Evolutionary conservation across 2,329 filamentous ascomycete species (phyloP).

Genomic region (Diaporthe longicolla): DNA sequence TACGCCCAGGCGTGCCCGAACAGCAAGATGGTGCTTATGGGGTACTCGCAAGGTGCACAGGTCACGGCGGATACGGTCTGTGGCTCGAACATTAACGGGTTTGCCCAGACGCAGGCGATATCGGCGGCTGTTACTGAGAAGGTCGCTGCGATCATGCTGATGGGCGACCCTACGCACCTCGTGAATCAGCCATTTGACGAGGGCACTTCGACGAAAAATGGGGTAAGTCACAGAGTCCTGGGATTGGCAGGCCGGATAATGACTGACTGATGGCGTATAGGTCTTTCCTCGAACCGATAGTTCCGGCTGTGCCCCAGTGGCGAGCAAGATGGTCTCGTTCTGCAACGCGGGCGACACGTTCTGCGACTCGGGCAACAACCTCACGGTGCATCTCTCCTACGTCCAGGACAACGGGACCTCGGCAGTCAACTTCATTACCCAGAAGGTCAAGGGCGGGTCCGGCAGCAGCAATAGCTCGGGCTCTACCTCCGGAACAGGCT

Average conservation of each 20-base stretch:
- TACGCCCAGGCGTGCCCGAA: conserved; percentile 45
- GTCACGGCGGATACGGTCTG: conserved; percentile 47
- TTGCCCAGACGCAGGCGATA: conserved; percentile 40
- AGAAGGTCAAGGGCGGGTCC: conserved; percentile 43
- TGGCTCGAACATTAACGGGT: conserved; percentile 42
- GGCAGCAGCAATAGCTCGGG: conserved; percentile 13
- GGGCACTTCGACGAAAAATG: conserved; percentile 45
- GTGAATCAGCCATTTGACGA: conserved; percentile 42
- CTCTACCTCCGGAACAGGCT: background rate
- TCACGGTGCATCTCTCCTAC: conserved; percentile 46
- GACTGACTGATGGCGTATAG: conserved; percentile 28
- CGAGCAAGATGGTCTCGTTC: conserved; percentile 46
- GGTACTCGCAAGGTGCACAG: conserved; percentile 48
- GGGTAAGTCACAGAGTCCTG: conserved; percentile 41
- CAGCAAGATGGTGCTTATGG: conserved; percentile 47
- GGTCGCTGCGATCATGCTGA: conserved; percentile 46
- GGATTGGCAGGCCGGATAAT: background rate
- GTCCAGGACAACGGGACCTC: conserved; percentile 46
- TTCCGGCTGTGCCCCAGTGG: conserved; percentile 45
- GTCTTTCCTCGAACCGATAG: conserved; percentile 46
- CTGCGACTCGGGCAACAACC: conserved; percentile 46
- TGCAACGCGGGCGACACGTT: conserved; percentile 49
- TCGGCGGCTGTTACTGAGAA: conserved; percentile 28
- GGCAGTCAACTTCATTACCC: conserved; percentile 45
- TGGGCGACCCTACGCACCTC: conserved; percentile 47